Evolutionary conservation across 2,329 filamentous ascomycete species (phyloP).

Genomic region (Ceratocystis harringtonii): DNA sequence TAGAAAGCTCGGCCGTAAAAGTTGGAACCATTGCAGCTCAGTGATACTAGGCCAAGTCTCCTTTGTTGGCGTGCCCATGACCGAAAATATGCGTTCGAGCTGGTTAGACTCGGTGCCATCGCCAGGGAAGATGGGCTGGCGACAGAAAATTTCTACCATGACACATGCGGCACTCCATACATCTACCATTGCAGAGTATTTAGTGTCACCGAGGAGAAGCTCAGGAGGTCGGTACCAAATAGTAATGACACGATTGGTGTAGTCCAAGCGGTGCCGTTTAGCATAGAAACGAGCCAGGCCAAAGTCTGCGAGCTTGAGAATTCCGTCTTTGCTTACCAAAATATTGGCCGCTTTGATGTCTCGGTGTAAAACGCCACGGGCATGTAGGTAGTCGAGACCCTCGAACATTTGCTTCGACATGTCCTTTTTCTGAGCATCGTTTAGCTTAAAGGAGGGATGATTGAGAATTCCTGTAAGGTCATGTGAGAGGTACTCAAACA

Average conservation of each 20-base stretch:
- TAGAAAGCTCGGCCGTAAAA: slow-evolving; percentile 64
- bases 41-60: slow-evolving; percentile 75
- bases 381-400: slow-evolving; percentile 84
- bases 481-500: slow-evolving; percentile 95
- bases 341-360: slow-evolving; percentile 99
- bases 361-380: slow-evolving; percentile 81
- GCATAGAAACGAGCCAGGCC: slow-evolving; percentile 92
- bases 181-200: slow-evolving; percentile 79
- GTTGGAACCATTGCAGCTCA: slow-evolving; percentile 96
- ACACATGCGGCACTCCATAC: slow-evolving; percentile 98
- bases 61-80: slow-evolving; percentile 75
- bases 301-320: slow-evolving; percentile 89
- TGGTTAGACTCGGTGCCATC: slow-evolving; percentile 94
- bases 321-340: slow-evolving; percentile 74
- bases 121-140: slow-evolving; percentile 84
- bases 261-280: slow-evolving; percentile 79
- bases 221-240: slow-evolving; percentile 96
- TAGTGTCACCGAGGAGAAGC: slow-evolving; percentile 76
- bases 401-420: slow-evolving; percentile 86
- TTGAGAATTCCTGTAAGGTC: slow-evolving; percentile 91
- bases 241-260: slow-evolving; percentile 96
- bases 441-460: slow-evolving; percentile 78
- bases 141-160: slow-evolving; percentile 89
- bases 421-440: slow-evolving; percentile 78
- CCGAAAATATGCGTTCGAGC: slow-evolving; percentile 87